Evolutionary conservation across 306 rosid genomes (phyloP), one percentile per base, ranked within the genome.

Genomic region (Leucaena leucocephala): DNA sequence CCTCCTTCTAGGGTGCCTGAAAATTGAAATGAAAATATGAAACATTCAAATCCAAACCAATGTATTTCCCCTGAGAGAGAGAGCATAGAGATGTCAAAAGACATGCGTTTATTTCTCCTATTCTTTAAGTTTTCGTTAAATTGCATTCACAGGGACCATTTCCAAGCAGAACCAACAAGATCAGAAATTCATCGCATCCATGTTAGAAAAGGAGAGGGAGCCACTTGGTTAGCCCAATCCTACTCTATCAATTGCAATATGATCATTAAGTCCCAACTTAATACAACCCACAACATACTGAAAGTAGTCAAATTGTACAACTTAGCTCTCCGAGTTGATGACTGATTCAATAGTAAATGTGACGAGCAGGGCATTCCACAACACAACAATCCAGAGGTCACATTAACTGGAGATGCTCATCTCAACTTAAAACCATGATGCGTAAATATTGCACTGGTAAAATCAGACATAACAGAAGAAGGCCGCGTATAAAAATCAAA

Each of bases 1-100:
- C 74, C 76, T 78, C 76, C 85, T 74, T 77, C 79, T 80, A 69
- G 79, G 76, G 64, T 81, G 71, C 89, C 90, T 80, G 85, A 75
- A 84, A 81, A 59, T 68, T 36, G 57, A 54, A 73, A 61, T 64
- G 68, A 78, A n/a, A 48, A 45, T 44, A 39, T 35, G 16, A n/a
- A 54, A 48, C 19, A 13, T 70, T 22, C 15, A 48, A 70, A 70
- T 33, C 43, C 43, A 15, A 21, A 7, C 52, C 34, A 34, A 33
- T 13, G 14, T 71, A 21, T 13, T 22, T 5, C 50, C 27, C 45
- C 11, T 27, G 34, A 12, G 14, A 48, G 38, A 64, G 13, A 21
- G 19, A 17, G 17, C 74, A 45, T 19, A 42, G 38, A 68, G 40
- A 69, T 69, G 50, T 22, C 55, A 48, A 15, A 70, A 46, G 21